These are phyloP conservation scores for Diversispora eburnea DNA, from an alignment of 192 early-diverging fungal genomes.

Conservation along the genomic window DNA sequence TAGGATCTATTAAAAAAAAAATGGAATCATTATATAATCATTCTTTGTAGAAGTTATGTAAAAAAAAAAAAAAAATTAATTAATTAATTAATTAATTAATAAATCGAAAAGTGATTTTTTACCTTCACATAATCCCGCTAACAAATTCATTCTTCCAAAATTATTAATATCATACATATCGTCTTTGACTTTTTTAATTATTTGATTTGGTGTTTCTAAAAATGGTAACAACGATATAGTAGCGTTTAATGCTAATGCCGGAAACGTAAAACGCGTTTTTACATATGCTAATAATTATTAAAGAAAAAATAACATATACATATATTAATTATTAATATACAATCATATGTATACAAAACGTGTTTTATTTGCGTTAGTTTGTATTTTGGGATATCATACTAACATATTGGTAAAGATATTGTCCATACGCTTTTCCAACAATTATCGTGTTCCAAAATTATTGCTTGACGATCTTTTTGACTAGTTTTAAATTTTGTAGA, in stretches of 20 bases:
- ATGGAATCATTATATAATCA: neutral
- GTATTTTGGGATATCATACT: too few species aligned
- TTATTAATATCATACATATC: slow-evolving; percentile 49
- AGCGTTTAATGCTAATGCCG: slow-evolving; percentile 35
- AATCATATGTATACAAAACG: neutral
- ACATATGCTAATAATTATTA: slow-evolving; percentile 29
- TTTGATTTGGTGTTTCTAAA: slow-evolving; percentile 28
- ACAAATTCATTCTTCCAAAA: slow-evolving; percentile 51
- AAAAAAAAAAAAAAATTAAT: slow-evolving; percentile 2
- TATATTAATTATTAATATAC: neutral
- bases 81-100: neutral
- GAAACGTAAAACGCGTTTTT: slow-evolving; percentile 37
- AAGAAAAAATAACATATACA: neutral
- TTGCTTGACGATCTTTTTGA: too few species aligned
- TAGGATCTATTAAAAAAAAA: slow-evolving; percentile 5
- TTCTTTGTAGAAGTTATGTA: neutral
- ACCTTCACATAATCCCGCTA: slow-evolving; percentile 52
- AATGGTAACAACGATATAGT: slow-evolving; percentile 37
- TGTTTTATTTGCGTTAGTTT: neutral
- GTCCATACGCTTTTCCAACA: too few species aligned
- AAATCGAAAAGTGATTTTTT: neutral
- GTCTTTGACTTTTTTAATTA: slow-evolving; percentile 22
- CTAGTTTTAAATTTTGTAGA: too few species aligned
- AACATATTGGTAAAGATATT: too few species aligned
- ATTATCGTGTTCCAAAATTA: too few species aligned